phyloP scores from a whole-genome alignment of 1,284 basidiomycete genomes.

The Rhodotorula sp. region DNA sequence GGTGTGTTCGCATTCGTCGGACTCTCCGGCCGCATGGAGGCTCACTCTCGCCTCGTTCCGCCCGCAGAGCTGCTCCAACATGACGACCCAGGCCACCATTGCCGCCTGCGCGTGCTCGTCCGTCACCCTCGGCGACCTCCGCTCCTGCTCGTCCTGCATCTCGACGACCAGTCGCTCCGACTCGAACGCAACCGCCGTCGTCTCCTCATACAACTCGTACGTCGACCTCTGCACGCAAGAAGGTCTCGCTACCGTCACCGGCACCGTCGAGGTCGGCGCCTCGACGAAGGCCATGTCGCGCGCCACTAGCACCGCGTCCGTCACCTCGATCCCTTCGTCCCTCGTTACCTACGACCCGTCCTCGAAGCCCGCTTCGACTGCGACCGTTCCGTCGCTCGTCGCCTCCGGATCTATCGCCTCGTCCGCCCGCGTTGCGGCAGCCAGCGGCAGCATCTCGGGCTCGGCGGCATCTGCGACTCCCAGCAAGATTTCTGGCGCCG shows the following conservation, averaged over 20 bases:
- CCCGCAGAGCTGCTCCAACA: slow-evolving; percentile 23
- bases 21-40: not conserved
- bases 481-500: too few species aligned
- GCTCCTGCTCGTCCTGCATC: slow-evolving; percentile 30
- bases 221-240: slow-evolving; percentile 36
- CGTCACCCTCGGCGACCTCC: slow-evolving; percentile 26
- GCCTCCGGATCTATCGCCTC: slow-evolving; percentile 9
- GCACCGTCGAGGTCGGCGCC: slow-evolving; percentile 32
- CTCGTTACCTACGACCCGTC: slow-evolving; percentile 14
- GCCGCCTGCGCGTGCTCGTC: slow-evolving; percentile 37
- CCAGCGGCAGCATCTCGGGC: not conserved
- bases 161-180: slow-evolving; percentile 15
- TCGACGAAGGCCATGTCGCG: slow-evolving; percentile 13
- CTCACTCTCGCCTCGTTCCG: not conserved
- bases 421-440: slow-evolving; percentile 6
- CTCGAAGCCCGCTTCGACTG: slow-evolving; percentile 8
- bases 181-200: slow-evolving; percentile 25
- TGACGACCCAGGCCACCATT: slow-evolving; percentile 22
- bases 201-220: slow-evolving; percentile 34
- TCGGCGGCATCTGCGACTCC: too few species aligned
- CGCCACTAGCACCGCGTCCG: slow-evolving; percentile 11
- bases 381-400: slow-evolving; percentile 16
- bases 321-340: not conserved
- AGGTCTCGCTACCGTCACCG: slow-evolving; percentile 36
- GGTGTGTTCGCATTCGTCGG: slow-evolving; percentile 6